A percentile compares a stretch with the other conserved stretches of the same genome.
Conservation (phyloP, 1,139 yeast genomes). For the Komagataea norvegica region DNA sequence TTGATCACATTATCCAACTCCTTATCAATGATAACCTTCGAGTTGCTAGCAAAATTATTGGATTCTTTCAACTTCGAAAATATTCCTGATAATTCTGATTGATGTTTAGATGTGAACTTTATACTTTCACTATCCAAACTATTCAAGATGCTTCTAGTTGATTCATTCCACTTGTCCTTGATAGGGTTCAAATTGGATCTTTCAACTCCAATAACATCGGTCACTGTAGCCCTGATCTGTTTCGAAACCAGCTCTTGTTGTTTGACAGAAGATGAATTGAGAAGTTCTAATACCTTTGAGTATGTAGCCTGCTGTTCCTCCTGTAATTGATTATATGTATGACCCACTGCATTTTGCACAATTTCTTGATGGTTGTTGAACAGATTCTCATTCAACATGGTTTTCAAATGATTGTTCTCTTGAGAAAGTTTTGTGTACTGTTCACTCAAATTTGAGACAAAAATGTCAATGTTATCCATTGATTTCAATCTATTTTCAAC, state of each 20-base stretch:
- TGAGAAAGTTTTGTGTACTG: constrained; percentile 22
- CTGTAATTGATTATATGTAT: constrained; percentile 28
- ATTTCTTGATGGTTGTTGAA: constrained; percentile 32
- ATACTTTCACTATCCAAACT: constrained; percentile 31
- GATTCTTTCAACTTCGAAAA: constrained; percentile 18
- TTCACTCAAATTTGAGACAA: constrained; percentile 16
- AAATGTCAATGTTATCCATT: constrained; percentile 9
- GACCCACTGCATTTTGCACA: constrained; percentile 25
- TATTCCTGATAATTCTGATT: constrained; percentile 21
- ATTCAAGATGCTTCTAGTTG: constrained; percentile 31
- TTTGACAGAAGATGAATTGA: constrained; percentile 27
- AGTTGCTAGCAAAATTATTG: constrained; percentile 12
- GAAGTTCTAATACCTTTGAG: constrained; percentile 17
- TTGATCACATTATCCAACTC: constrained; percentile 19
- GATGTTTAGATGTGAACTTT: constrained; percentile 25
- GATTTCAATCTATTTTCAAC: constrained; percentile 15
- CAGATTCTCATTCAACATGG: constrained; percentile 29
- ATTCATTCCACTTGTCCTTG: constrained; percentile 30
- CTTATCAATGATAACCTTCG: constrained; percentile 15
- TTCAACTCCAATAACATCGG: constrained; percentile 31
- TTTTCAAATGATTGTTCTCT: constrained; percentile 31
- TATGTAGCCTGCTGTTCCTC: constrained; percentile 28
- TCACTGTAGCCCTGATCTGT: constrained; percentile 28
- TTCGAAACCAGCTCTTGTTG: constrained; percentile 29
- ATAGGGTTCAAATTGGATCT: constrained; percentile 28